Percentiles rank a stretch among this genome's conserved stretches.
Conservation (phyloP, 192 early-diverging fungal species). For the Coemansia sp. region DNA sequence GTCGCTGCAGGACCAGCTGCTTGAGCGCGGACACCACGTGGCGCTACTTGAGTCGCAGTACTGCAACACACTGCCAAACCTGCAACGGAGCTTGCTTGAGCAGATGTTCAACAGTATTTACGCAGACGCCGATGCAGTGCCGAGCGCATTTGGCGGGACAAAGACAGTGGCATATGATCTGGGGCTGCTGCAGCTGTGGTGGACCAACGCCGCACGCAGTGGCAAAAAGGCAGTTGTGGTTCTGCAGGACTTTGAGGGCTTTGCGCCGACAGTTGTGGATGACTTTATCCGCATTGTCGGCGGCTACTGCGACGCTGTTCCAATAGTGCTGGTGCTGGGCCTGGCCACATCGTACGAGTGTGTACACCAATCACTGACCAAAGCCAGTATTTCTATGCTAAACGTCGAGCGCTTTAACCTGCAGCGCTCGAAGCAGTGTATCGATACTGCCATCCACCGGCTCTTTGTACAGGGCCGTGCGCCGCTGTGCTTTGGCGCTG, state of each 20-base stretch:
- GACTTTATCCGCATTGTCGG: slow-evolving; percentile 68
- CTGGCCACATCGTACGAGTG: slow-evolving; percentile 85
- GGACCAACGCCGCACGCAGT: slow-evolving; percentile 18
- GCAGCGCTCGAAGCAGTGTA: slow-evolving; percentile 69
- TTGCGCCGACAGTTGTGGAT: slow-evolving; percentile 67
- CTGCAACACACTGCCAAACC: slow-evolving; percentile 62
- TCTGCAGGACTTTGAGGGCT: slow-evolving; percentile 86
- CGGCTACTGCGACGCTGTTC: slow-evolving; percentile 67
- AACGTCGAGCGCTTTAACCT: slow-evolving; percentile 78
- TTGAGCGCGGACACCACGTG: slow-evolving; percentile 47
- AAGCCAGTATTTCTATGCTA: slow-evolving; percentile 67
- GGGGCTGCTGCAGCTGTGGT: slow-evolving; percentile 68
- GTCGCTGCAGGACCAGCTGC: slow-evolving; percentile 58
- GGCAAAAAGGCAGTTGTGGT: slow-evolving; percentile 62
- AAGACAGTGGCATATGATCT: slow-evolving; percentile 65
- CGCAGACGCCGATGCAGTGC: slow-evolving; percentile 17
- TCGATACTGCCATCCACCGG: slow-evolving; percentile 64
- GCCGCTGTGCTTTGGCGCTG: slow-evolving; percentile 64
- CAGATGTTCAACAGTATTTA: slow-evolving; percentile 57
- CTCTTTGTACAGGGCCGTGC: slow-evolving; percentile 57
- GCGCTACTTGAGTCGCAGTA: slow-evolving; percentile 69
- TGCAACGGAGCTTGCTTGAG: slow-evolving; percentile 67
- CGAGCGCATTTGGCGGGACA: slow-evolving; percentile 11
- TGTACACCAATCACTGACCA: slow-evolving; percentile 77
- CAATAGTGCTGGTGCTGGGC: slow-evolving; percentile 79